These are phyloP conservation scores for Spergularia bocconei DNA, from an alignment of 148 eudicot genomes.

Conservation along the genomic window DNA sequence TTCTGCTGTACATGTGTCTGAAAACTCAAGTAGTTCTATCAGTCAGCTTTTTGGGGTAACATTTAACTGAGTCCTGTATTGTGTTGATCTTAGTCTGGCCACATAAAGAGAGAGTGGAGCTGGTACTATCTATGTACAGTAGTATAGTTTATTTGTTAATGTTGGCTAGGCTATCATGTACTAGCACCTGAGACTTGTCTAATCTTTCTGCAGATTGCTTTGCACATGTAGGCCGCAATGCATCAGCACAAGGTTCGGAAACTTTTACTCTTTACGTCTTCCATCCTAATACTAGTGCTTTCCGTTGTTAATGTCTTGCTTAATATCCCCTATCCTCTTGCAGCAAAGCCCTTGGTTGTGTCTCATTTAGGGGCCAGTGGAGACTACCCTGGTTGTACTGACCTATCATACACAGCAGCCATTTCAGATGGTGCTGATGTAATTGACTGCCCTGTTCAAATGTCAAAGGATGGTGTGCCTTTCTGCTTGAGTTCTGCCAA, in stretches of 20 bases:
- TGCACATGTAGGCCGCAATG: slow-evolving; percentile 58
- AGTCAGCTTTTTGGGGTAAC: neutral
- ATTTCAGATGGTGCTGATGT: slow-evolving; percentile 81
- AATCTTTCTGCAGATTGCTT: slow-evolving; percentile 61
- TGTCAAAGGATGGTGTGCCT: slow-evolving; percentile 78
- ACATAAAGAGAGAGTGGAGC: too few relatives aligned
- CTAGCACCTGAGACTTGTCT: neutral
- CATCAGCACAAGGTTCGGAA: slow-evolving; percentile 46
- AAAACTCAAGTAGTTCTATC: too few relatives aligned
- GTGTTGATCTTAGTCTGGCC: neutral
- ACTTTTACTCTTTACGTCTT: neutral
- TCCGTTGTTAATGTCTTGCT: neutral
- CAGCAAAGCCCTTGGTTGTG: slow-evolving; percentile 65
- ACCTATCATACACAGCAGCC: slow-evolving; percentile 63
- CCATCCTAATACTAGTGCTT: neutral
- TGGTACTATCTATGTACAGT: neutral
- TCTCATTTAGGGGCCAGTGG: slow-evolving; percentile 88
- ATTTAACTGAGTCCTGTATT: neutral
- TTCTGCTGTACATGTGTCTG: too few relatives aligned
- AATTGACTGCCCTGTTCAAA: slow-evolving; percentile 85
- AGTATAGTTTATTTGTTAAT: neutral
- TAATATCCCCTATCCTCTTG: slow-evolving; percentile 11
- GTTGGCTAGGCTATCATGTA: neutral
- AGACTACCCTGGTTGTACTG: slow-evolving; percentile 83
- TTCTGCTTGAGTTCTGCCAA: slow-evolving; percentile 71